Conservation (phyloP, 805 yeast species). For the Yamadazyma phyllophila region DNA sequence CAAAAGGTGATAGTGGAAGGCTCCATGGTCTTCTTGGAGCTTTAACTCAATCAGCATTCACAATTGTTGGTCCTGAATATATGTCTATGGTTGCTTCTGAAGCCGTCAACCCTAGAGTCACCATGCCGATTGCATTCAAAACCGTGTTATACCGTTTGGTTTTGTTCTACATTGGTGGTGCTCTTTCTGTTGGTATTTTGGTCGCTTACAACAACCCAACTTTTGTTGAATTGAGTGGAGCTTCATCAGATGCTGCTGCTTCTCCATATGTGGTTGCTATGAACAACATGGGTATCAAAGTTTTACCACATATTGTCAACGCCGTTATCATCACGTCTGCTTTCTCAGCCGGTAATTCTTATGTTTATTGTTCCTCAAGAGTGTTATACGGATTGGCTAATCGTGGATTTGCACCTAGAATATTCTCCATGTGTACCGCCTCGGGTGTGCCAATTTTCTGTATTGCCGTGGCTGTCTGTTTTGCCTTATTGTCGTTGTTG, state of each 20-base stretch:
- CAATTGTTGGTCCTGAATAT: constrained; percentile 45
- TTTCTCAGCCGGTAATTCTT: constrained; percentile 82
- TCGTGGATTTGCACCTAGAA: constrained; percentile 69
- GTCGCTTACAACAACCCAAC: constrained; percentile 21
- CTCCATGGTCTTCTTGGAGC: constrained; percentile 44
- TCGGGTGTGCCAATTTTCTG: constrained; percentile 71
- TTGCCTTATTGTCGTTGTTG: not conserved
- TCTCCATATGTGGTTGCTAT: constrained; percentile 45
- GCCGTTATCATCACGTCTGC: constrained; percentile 73
- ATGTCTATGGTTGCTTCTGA: constrained; percentile 50
- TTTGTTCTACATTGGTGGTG: constrained; percentile 21
- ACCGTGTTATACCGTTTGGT: constrained; percentile 12
- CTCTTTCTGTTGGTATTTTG: constrained; percentile 22
- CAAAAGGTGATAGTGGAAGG: constrained; percentile 37
- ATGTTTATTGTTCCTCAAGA: constrained; percentile 68
- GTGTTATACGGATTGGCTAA: constrained; percentile 67
- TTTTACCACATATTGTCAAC: constrained; percentile 68
- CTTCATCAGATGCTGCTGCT: constrained; percentile 34
- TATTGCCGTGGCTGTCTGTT: constrained; percentile 40
- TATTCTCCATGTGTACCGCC: constrained; percentile 56
- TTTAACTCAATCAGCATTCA: constrained; percentile 36
- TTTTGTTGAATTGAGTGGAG: constrained; percentile 17
- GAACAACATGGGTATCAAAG: too few relatives aligned
- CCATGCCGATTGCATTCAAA: too few relatives aligned
- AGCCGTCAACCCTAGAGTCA: too few relatives aligned